Percentiles rank a stretch among this genome's conserved stretches.
phyloP scores from a whole-genome alignment of 805 yeast species.

The Candida ficus region DNA sequence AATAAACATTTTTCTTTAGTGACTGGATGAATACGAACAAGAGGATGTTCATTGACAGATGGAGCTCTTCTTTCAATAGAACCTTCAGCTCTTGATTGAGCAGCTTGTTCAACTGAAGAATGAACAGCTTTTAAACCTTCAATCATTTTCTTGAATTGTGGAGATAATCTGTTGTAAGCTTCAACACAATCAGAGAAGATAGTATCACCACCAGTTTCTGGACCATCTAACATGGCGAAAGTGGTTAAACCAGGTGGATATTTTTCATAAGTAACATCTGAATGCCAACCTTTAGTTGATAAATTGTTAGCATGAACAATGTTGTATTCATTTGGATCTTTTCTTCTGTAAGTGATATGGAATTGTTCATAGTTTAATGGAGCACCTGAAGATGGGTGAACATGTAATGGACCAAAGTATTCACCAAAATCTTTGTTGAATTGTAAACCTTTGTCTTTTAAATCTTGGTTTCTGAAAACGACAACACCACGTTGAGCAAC shows the following conservation, averaged over 20 bases:
- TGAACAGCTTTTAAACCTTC: slow-evolving; percentile 63
- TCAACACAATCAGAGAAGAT: slow-evolving; percentile 66
- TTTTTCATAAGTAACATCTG: slow-evolving; percentile 68
- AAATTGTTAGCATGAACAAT: slow-evolving; percentile 23
- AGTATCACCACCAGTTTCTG: slow-evolving; percentile 74
- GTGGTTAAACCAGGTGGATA: slow-evolving; percentile 72
- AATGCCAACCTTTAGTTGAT: slow-evolving; percentile 48
- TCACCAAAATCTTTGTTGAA: slow-evolving; percentile 47
- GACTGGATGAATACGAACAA: slow-evolving; percentile 70
- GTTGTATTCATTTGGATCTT: slow-evolving; percentile 29
- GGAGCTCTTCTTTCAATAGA: slow-evolving; percentile 65
- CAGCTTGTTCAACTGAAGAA: slow-evolving; percentile 67
- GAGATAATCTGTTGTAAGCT: slow-evolving; percentile 68
- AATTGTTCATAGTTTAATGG: slow-evolving; percentile 56
- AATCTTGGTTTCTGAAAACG: slow-evolving; percentile 61
- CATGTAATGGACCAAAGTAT: slow-evolving; percentile 66
- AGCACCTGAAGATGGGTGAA: slow-evolving; percentile 72
- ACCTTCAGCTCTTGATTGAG: slow-evolving; percentile 46
- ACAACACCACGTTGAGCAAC: slow-evolving; percentile 69
- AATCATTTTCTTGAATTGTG: slow-evolving; percentile 52
- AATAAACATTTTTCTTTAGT: slow-evolving; percentile 55
- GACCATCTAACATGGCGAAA: slow-evolving; percentile 56
- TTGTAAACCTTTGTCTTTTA: slow-evolving; percentile 46
- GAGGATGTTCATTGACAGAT: slow-evolving; percentile 53
- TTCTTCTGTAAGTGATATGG: slow-evolving; percentile 53